Percentiles rank a stretch among this genome's conserved stretches.
Evolutionary conservation across 2,329 filamentous ascomycete genomes (phyloP).

Genomic region (Fusarium bulbicola): DNA sequence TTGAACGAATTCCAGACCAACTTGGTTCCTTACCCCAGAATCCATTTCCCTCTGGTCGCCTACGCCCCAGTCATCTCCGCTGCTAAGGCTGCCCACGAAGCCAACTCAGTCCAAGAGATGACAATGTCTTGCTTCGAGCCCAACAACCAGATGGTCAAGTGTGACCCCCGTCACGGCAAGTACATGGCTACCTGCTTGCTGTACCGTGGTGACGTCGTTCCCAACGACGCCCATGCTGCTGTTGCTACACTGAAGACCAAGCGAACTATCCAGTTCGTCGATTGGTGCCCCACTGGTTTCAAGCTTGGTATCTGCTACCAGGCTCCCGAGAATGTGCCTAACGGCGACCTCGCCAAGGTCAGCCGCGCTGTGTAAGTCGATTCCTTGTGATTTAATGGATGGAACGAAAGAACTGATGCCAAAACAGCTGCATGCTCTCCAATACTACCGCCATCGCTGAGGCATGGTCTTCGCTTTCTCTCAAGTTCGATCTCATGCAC

Average conservation of each 20-base stretch:
- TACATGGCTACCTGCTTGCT: slow-evolving; percentile 99
- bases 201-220: slow-evolving; percentile 98
- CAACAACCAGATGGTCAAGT: slow-evolving; percentile 99
- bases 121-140: slow-evolving; percentile 99
- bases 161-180: slow-evolving; percentile 97
- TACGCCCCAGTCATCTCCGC: slow-evolving; percentile 95
- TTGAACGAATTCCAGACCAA: slow-evolving; percentile 99
- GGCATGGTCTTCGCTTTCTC: slow-evolving; percentile 94
- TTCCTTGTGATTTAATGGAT: too few species aligned
- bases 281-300: slow-evolving; percentile 99
- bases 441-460: slow-evolving; percentile 99
- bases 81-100: slow-evolving; percentile 95
- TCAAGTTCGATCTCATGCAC: slow-evolving; percentile 99
- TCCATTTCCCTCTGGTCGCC: slow-evolving; percentile 98
- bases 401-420: background rate
- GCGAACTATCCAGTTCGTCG: slow-evolving; percentile 98
- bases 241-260: slow-evolving; percentile 99
- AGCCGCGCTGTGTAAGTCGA: slow-evolving; percentile 92
- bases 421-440: slow-evolving; percentile 90
- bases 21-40: slow-evolving; percentile 97
- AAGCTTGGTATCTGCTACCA: slow-evolving; percentile 99
- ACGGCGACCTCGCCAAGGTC: slow-evolving; percentile 97
- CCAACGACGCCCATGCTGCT: slow-evolving; percentile 91
- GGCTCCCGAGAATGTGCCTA: slow-evolving; percentile 93
- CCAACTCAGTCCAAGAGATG: slow-evolving; percentile 98